phyloP scores from a whole-genome alignment of 2,329 filamentous ascomycete genomes.

The Penicillium occitanis region DNA sequence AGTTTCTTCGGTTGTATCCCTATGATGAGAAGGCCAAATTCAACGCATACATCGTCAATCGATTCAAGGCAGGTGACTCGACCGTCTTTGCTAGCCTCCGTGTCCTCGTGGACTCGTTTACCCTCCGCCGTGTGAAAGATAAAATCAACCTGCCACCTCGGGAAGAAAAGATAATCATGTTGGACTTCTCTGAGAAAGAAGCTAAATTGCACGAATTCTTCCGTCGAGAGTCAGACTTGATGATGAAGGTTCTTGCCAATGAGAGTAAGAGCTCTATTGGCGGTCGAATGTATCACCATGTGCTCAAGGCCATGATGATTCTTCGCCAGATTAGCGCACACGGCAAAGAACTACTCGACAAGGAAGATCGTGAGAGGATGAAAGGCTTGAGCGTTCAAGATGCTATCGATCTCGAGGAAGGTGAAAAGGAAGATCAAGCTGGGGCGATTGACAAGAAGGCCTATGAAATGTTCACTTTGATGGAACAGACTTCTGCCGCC shows the following conservation, averaged over 20 bases:
- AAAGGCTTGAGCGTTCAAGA: conserved; percentile 80
- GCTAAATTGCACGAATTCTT: conserved; percentile 79
- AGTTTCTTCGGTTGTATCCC: conserved; percentile 78
- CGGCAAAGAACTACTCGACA: conserved; percentile 83
- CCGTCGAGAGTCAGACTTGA: conserved; percentile 73
- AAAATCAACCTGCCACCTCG: conserved; percentile 78
- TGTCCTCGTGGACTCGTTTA: conserved; percentile 90
- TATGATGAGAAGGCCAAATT: conserved; percentile 80
- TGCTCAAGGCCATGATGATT: conserved; percentile 85
- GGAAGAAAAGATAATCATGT: conserved; percentile 67
- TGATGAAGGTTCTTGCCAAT: conserved; percentile 72
- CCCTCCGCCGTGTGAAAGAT: conserved; percentile 85
- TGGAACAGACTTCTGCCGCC: conserved; percentile 78
- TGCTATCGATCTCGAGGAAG: conserved; percentile 85
- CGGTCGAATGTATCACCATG: conserved; percentile 88
- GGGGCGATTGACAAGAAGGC: conserved; percentile 68
- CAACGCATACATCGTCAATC: conserved; percentile 73
- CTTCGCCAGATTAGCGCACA: conserved; percentile 90
- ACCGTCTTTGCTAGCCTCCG: conserved; percentile 78
- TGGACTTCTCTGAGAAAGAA: conserved; percentile 76
- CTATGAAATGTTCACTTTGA: conserved; percentile 80
- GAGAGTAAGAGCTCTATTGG: conserved; percentile 67
- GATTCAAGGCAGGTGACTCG: conserved; percentile 83
- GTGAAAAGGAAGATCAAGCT: conserved; percentile 61
- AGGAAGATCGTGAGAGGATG: conserved; percentile 76